phyloP scores from a whole-genome alignment of 805 yeast genomes.

The Ogataea nakhonphanomensis region DNA sequence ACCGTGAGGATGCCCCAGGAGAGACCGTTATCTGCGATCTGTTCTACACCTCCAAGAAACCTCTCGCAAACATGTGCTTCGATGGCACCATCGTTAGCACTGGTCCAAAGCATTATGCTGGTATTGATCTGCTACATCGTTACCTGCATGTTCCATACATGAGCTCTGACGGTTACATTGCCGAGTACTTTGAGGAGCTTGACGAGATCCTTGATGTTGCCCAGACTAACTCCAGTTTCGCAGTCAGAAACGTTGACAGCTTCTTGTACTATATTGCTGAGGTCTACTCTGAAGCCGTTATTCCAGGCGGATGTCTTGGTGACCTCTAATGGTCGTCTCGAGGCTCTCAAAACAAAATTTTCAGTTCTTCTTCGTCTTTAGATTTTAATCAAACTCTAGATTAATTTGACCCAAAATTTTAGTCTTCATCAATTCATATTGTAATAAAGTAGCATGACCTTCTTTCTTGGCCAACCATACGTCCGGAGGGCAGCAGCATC shows the following conservation, averaged over 20 bases:
- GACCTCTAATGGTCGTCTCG: slow-evolving; percentile 1
- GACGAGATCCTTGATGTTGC: slow-evolving; percentile 2
- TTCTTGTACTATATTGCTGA: slow-evolving; percentile 1
- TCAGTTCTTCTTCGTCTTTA: slow-evolving; percentile 1
- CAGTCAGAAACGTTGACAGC: slow-evolving; percentile 1
- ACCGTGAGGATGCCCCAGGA: slow-evolving; percentile 35
- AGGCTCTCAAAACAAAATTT: slow-evolving; percentile 1
- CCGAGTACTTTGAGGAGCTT: slow-evolving; percentile 2
- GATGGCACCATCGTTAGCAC: slow-evolving; percentile 1
- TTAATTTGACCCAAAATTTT: slow-evolving; percentile 1
- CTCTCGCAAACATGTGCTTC: slow-evolving; percentile 22
- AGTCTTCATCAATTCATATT: slow-evolving; percentile 1
- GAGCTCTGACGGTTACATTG: slow-evolving; percentile 2
- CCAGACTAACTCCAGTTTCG: slow-evolving; percentile 2
- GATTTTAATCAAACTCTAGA: slow-evolving; percentile 1
- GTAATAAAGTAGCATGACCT: slow-evolving; percentile 1
- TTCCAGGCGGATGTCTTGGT: slow-evolving; percentile 2
- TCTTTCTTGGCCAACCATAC: slow-evolving; percentile 1
- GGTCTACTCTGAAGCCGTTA: slow-evolving; percentile 1
- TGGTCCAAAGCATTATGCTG: slow-evolving; percentile 2
- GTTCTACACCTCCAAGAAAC: slow-evolving; percentile 33
- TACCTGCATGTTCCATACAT: slow-evolving; percentile 1
- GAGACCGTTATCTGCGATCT: slow-evolving; percentile 41
- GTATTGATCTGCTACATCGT: slow-evolving; percentile 1
- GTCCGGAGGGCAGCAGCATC: not conserved